Evolutionary conservation across 1,284 basidiomycete genomes (phyloP).

Genomic region (Cryptococcus sp.): DNA sequence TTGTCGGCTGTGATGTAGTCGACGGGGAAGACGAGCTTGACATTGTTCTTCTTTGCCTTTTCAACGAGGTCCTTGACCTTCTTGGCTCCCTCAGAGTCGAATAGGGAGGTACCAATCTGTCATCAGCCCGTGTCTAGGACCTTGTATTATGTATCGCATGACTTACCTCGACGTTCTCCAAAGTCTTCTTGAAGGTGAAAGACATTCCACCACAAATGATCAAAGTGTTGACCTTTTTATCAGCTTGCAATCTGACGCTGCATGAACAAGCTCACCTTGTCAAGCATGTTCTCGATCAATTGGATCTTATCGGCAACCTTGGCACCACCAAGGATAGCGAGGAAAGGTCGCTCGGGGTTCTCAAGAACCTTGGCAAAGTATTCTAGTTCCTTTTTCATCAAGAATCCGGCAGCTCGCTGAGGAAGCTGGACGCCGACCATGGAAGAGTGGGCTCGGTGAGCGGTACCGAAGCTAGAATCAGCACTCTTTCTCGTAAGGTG

Average conservation of each 20-base stretch:
- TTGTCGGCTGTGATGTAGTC: constrained; percentile 94
- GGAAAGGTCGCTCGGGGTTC: constrained; percentile 89
- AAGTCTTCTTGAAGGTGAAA: constrained; percentile 97
- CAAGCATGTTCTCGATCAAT: constrained; percentile 97
- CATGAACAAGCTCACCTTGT: constrained; percentile 62
- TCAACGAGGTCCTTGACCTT: constrained; percentile 81
- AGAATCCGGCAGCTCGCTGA: constrained; percentile 91
- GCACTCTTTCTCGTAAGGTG: neutral
- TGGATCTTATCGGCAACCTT: constrained; percentile 99
- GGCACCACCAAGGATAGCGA: constrained; percentile 96
- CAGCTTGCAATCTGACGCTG: neutral
- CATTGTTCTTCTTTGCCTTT: constrained; percentile 90
- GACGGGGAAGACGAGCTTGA: constrained; percentile 92
- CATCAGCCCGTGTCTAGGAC: no score
- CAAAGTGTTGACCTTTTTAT: constrained; percentile 75
- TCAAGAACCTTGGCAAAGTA: constrained; percentile 98
- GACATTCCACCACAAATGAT: constrained; percentile 99
- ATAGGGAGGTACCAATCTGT: constrained; percentile 90
- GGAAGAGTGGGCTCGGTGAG: constrained; percentile 95
- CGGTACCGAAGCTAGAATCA: constrained; percentile 73
- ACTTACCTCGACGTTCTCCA: constrained; percentile 70
- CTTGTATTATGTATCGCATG: neutral
- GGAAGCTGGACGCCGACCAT: constrained; percentile 95
- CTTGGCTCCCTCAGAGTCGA: constrained; percentile 82
- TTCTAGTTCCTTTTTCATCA: constrained; percentile 98